Conservation (phyloP, 441 rosid genomes). For the Adansonia gregorii region DNA sequence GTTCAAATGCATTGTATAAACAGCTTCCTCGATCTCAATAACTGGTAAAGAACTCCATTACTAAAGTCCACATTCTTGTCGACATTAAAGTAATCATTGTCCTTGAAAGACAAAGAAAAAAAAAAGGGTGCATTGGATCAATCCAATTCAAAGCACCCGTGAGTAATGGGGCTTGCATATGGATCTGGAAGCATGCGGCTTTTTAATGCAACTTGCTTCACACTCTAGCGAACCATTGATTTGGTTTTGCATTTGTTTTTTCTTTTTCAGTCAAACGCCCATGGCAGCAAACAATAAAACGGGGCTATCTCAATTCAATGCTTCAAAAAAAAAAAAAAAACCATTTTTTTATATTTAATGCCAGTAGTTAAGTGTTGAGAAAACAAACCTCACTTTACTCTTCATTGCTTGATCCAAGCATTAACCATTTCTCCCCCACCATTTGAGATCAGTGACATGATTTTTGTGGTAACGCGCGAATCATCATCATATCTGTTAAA, state of each 20-base stretch:
- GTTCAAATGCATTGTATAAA: neutral
- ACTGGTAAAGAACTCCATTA: neutral
- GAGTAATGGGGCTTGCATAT: conserved; percentile 10
- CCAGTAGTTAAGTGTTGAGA: conserved; percentile 11
- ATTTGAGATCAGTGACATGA: conserved; percentile 7
- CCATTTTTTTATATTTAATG: neutral
- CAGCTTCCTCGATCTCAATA: neutral
- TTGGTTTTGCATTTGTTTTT: neutral
- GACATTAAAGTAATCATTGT: conserved; percentile 10
- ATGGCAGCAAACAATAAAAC: neutral
- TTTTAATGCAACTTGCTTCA: conserved; percentile 11
- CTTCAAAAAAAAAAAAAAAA: neutral
- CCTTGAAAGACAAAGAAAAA: neutral
- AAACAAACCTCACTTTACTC: neutral
- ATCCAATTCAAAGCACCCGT: conserved; percentile 16
- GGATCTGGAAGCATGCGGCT: neutral
- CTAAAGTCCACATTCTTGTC: neutral
- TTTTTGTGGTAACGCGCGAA: conserved; percentile 15
- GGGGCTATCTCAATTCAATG: neutral
- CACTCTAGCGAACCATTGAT: neutral
- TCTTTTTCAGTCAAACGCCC: neutral
- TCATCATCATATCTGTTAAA: neutral
- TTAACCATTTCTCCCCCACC: neutral
- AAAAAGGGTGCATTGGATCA: neutral
- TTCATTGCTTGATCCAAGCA: neutral